Base-by-base conservation (phyloP, 225 moss, liverwort and hornwort genomes). In the Sphagnum contortum region DNA sequence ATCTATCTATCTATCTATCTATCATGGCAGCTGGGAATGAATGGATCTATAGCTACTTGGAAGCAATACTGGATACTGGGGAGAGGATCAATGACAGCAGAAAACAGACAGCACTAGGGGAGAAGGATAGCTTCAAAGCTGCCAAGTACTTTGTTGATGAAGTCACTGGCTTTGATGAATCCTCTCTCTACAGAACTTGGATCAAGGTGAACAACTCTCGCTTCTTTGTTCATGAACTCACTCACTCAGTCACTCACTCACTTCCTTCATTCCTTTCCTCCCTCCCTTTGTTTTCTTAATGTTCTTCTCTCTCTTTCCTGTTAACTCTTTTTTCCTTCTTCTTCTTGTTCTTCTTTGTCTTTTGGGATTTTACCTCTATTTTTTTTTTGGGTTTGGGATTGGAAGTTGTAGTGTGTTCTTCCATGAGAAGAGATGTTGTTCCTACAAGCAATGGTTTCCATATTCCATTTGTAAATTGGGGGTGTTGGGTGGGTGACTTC, bases 61-160 rank as follows among this genome's bases (percentile, higher is more conserved):
- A 90, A 64, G 89, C 87, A 52, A 90, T 90, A 68, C 47, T 90
- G 60, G 84, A 90, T 57, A 87, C 82, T 48, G 84, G 89, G n/a
- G 87, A 84, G 74, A 68, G 72, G 72, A 79, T 90, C 57, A 75
- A 87, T 45, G 89, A 87, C 70, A 75, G 47, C 55, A 14, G 48
- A 44, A 49, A 48, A 57, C 13, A 44, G 48, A 3, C 2, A 57
- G 5, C 45, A 53, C 55, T 44, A 50, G 5, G 2, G 66, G 69
- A 71, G 53, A 59, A 68, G n/a, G 73, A 74, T 6, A 86, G 69
- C 49, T 79, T 87, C 64, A 81, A 78, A 57, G 89, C 87, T 11
- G 82, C 87, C n/a, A 84, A 84, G 72, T 90, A 90, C 60, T 87
- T 90, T 47, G 84, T 90, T 45, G 79, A 87, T 50, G 84, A 84